Conservation (phyloP, 2,329 filamentous ascomycete genomes). For the Tolypocladium tundrense region DNA sequence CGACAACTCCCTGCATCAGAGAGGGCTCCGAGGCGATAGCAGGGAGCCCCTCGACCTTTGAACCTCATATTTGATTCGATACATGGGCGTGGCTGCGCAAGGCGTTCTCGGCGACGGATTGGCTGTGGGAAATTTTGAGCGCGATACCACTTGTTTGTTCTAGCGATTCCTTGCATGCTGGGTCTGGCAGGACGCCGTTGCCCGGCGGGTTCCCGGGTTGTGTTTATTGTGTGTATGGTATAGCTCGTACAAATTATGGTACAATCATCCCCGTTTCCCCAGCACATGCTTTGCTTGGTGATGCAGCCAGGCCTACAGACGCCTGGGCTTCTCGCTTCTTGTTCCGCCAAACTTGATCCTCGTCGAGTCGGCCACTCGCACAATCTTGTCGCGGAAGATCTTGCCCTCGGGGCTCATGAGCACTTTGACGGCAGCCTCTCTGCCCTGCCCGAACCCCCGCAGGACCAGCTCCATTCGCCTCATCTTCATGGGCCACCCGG, state of each 20-base stretch:
- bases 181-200: background rate
- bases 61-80: background rate
- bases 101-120: background rate
- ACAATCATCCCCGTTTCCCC: slow-evolving; percentile 15
- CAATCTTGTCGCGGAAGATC: slow-evolving; percentile 62
- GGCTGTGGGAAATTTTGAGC: background rate
- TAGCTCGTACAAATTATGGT: slow-evolving; percentile 23
- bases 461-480: slow-evolving; percentile 68
- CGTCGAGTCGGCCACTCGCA: slow-evolving; percentile 74
- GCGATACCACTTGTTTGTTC: slow-evolving; percentile 8
- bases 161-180: slow-evolving; percentile 4
- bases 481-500: slow-evolving; percentile 67
- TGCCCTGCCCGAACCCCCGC: slow-evolving; percentile 74
- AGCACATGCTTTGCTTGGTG: background rate
- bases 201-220: slow-evolving; percentile 4
- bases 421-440: slow-evolving; percentile 85
- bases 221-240: slow-evolving; percentile 17
- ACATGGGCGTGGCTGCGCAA: background rate
- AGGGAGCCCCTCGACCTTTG: no score
- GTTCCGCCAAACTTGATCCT: slow-evolving; percentile 93
- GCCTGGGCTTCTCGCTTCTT: slow-evolving; percentile 72
- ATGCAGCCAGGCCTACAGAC: slow-evolving; percentile 39
- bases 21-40: slow-evolving; percentile 30
- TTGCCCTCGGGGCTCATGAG: slow-evolving; percentile 78
- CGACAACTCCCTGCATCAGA: slow-evolving; percentile 41